Base-by-base conservation (phyloP, 2,329 filamentous ascomycete genomes). In the Aureobasidium sp. region DNA sequence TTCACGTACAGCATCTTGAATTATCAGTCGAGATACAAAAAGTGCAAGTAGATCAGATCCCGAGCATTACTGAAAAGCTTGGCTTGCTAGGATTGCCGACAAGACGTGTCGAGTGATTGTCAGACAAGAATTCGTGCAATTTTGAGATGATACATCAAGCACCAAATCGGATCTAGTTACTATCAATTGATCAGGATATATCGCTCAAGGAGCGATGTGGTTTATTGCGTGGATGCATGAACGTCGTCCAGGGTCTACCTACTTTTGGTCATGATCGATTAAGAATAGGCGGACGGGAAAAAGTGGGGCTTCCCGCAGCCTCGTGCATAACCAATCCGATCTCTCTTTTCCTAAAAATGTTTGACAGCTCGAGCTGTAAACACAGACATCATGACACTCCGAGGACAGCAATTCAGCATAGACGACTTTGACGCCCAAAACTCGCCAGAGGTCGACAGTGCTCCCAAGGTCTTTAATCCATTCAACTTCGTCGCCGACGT, bases 401-500 rank as follows among this genome's bases (percentile, higher is more conserved):
- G 78, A 63, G 86, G 86, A 47, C 81, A 88, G 67, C 79, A 81
- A 31, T 70, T 88, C 20, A 79, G 87, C 68, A 75, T 88, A 31
- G 83, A 83, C 37, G 80, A 81, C 59, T 77, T 78, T 29, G 76
- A 76, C 47, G 72, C 78, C 41, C 72, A 77, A 31, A 72, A 76
- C 37, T 71, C 73, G 20, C 64, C 65, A 8, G 64, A 68, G 11
- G 56, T 62, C n/a, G 56, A 60, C 41, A 37, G 37, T 9, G 14
- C 20, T 2, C 31, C 57, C 17, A 48, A 62, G 29, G 27, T 42
- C 14, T 48, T 64, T 17, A 58, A 60, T 44, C 27, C 61, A 47
- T 71, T 73, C 55, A 72, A 72, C 22, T 82, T 88, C 45, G 79
- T 95, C 47, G 83, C 83, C 61, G 92, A 97, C 67, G 85, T 97